Evolutionary conservation across 139 green algal genomes (phyloP), one percentile per base, ranked within the genome.

Genomic region (Tetradesmus obliquus): DNA sequence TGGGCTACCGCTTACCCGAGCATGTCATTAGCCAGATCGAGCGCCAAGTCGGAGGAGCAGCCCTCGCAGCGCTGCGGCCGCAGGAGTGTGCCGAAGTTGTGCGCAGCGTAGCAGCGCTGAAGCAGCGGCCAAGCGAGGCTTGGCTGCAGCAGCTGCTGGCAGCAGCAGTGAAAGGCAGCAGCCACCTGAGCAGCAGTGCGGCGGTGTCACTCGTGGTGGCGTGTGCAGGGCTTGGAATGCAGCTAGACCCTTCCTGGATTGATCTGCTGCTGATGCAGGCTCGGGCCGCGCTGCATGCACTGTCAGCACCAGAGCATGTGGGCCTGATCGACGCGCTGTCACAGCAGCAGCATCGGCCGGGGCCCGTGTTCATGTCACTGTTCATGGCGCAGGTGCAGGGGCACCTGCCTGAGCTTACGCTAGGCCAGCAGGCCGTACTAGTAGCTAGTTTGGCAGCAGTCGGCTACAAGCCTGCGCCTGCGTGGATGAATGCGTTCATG

Each of bases 221-320:
- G 17, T 45, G 19, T 10, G 79, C 58, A 7, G 80, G 74, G n/a
- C 19, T 92, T 4, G 88, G 88, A 1, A 53, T 84, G 53, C 7
- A 88, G 17, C 60, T 92, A 2, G 66, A 82, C 19, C 60, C 53
- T 1, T 76, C 19, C 20, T 88, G 79, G 88, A 54, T 92, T 8
- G 88, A 92, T 22, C 8, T 88, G 32, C 62, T 92, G 80, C 80
- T 92, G 57, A n/a, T 92, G 88, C 88, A 92, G 80, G 80, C 80
- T 7, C 88, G 88, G 1, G 60, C 19, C 22, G 45, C 81, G 58
- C 58, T 92, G 24, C 6, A 55, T 7, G 22, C 45, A 5, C 80
- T 92, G 45, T 71, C 88, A 32, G 57, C 88, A 3, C 80, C 74
- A 1, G 88, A 92, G 88, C 88, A 92, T 57, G 88, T 92, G 10